Evolutionary conservation across 129 eudicot species (phyloP), one percentile per base, ranked within the genome.

Genomic region (Dittrichia graveolens): DNA sequence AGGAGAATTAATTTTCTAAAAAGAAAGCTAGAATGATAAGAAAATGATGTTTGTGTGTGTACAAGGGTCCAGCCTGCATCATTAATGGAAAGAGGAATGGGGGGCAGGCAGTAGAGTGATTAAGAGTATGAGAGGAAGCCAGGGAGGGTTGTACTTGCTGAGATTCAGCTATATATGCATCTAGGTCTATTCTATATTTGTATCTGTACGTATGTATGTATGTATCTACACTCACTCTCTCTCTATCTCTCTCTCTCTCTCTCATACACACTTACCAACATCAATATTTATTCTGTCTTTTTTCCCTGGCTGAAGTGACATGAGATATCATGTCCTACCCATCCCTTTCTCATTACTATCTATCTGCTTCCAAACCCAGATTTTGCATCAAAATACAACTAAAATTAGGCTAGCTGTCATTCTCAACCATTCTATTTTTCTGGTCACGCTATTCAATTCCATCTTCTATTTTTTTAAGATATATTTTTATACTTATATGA

Each of bases 71-170:
- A 69, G 81, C 81, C 68, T 77, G 81, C 75, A 77, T 49, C 75
- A 68, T 59, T 59, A 59, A 77, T 68, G 71, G 71, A 49, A 43
- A 63, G 48, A 74, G 62, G 71, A 56, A 39, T n/a, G 63, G 37
- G 38, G 35, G 63, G 45, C 42, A 41, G 65, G 68, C 80, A 76
- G 80, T 46, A 67, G 35, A 48, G 81, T 60, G 60, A 49, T n/a
- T 34, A 35, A 58, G 75, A 77, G 81, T 69, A 77, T 77, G 70
- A 77, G 72, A 77, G 69, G 31, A 24, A 24, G 81, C 71, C 60
- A 69, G 81, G 69, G n/a, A n/a, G n/a, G 81, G 76, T 69, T 77
- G 81, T 77, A 77, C 81, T 77, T 77, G 75, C 54, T 34, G 34
- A 54, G 57, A 46, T 58, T 57, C 75, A 76, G 75, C 75, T 24